Conservation (phyloP, 352 stramenopile species). For the Phytophthora sp. region DNA sequence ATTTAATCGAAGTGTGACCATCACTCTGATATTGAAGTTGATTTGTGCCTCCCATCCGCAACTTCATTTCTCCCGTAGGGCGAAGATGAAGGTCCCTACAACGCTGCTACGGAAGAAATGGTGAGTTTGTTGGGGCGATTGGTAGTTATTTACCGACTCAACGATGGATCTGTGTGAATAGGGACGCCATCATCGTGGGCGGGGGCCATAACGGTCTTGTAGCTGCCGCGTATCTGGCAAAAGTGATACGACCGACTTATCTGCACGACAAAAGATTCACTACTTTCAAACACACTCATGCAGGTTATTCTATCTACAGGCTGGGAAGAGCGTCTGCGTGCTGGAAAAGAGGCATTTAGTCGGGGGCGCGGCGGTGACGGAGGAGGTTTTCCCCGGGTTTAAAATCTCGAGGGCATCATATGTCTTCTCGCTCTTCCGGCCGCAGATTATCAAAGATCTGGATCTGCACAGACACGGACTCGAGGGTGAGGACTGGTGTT, state of each 20-base stretch:
- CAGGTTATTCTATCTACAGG: conserved; percentile 29
- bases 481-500: conserved; percentile 45
- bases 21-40: conserved; percentile 34
- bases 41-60: conserved; percentile 20
- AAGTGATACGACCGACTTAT: conserved; percentile 37
- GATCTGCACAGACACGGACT: conserved; percentile 82
- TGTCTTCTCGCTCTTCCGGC: conserved; percentile 90
- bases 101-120: conserved; percentile 50
- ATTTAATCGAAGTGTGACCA: conserved; percentile 18
- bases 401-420: conserved; percentile 93
- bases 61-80: conserved; percentile 18
- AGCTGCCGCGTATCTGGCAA: conserved; percentile 88
- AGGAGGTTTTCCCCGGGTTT: conserved; percentile 92
- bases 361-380: conserved; percentile 88
- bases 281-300: background rate
- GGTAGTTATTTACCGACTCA: background rate
- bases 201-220: conserved; percentile 92
- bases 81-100: conserved; percentile 26
- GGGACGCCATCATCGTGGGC: conserved; percentile 89
- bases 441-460: conserved; percentile 90
- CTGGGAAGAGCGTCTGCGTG: conserved; percentile 87
- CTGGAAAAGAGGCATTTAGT: conserved; percentile 90
- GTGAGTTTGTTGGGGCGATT: conserved; percentile 11
- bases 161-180: conserved; percentile 28
- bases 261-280: background rate